Evolutionary conservation across 805 yeast species (phyloP), one percentile per base, ranked within the genome.

Genomic region (Tetrapisispora phaffii): DNA sequence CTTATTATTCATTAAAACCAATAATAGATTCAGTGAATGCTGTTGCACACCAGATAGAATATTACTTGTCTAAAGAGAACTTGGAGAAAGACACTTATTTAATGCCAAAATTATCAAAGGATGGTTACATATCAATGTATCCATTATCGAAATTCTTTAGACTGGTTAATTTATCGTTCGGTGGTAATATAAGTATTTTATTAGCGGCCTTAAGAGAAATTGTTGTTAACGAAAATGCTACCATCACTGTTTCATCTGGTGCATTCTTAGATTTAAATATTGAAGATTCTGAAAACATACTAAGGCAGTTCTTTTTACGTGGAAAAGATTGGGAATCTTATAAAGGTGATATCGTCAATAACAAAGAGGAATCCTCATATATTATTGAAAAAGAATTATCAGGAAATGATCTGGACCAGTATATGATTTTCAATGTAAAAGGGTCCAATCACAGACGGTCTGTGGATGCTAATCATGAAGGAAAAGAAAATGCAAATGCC

Each of bases 21-120:
- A 50, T 55, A 7, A 48, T 59, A 41, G 49, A 57, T 45, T 60
- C 63, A 15, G 55, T 61, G 38, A 54, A 57, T 42, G 60, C 55
- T 44, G 56, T 61, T 42, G 66, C 66, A 7, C 57, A 57, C 45
- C 97, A 89, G 71, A 70, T 90, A 43, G 93, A 86, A 61, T 93
- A 93, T 71, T 93, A 93, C 66, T 85, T 93, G 68, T 81, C 94
- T 26, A 72, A 81, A 42, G 95, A 87, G 55, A 93, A 93, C 65
- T 72, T 93, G 65, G 72, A 82, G 55, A 85, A 86, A 66, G 98
- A 93, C 67, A 69, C 81, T 43, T 90, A 68, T 60, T 72, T 93
- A 66, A 79, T 96, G 65, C 75, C 79, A 51, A 84, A 84, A 56
- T 84, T 90, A 28, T 56, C 59, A 9, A 51, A 52, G 20, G 62